Evolutionary conservation across 2,329 filamentous ascomycete genomes (phyloP), one percentile per base, ranked within the genome.

Genomic region (Fusarium pseudoanthophilum): DNA sequence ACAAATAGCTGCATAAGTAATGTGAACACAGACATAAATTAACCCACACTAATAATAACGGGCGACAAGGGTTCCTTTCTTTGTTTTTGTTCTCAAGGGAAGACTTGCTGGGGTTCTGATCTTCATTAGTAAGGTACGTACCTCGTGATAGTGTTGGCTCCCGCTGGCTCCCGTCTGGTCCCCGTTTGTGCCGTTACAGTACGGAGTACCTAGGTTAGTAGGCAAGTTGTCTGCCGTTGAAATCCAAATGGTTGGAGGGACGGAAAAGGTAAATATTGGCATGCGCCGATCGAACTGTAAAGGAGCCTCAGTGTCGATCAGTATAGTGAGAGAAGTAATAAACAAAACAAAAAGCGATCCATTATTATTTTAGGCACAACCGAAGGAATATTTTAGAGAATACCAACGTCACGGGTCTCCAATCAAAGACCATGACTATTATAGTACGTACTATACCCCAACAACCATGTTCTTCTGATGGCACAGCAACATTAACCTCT

Each of bases 151-250:
- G 60, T 60, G 64, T 63, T 71, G 67, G 56, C 53, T 66, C 67
- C 67, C 63, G 46, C 62, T 72, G 62, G 55, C n/a, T 72, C 68
- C 71, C 71, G 71, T 55, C 28, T 53, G 46, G 55, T 39, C 56
- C 57, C 71, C 60, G 49, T 73, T 68, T 58, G 36, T 32, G 39
- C 67, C 57, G 71, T 74, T 64, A 49, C 67, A 64, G 34, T 48
- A 45, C 42, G 42, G 24, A 45, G 24, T 36, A 18, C 34, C 16
- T 36, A 34, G 7, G 8, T 26, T 30, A 13, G 14, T 24, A 28
- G 11, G 13, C 26, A 49, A 32, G 21, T 34, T 52, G 39, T 68
- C 46, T 52, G 39, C 71, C 46, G 68, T 67, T 73, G 39, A 63
- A 34, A 49, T n/a, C 7, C 26, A 48, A 48, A 21, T 73, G 60